phyloP scores from a whole-genome alignment of 2,329 filamentous ascomycete species.

The Aspergillus pseudoviridinutans region DNA sequence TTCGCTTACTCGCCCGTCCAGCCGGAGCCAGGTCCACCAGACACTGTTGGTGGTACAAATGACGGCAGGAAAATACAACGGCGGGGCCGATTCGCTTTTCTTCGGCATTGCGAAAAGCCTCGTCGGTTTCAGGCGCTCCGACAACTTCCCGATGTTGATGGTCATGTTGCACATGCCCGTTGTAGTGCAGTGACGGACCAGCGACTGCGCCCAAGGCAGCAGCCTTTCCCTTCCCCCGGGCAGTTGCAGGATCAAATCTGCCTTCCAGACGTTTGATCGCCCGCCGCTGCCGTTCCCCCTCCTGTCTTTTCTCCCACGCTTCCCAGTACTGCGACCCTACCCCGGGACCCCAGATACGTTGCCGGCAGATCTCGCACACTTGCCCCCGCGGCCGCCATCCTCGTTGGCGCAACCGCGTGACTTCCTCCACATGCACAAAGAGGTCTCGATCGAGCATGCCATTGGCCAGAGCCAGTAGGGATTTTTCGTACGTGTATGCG shows the following conservation, averaged over 20 bases:
- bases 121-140: background rate
- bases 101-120: conserved; percentile 2
- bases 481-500: conserved; percentile 92
- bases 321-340: conserved; percentile 73
- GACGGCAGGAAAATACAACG: conserved; percentile 47
- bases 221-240: conserved; percentile 39
- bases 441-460: conserved; percentile 82
- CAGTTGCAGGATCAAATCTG: conserved; percentile 23
- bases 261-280: conserved; percentile 27
- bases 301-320: conserved; percentile 66
- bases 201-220: conserved; percentile 19
- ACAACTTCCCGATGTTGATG: background rate
- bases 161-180: conserved; percentile 12
- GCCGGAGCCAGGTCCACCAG: conserved; percentile 28
- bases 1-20: conserved; percentile 7
- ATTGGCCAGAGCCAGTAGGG: conserved; percentile 79
- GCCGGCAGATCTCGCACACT: conserved; percentile 80
- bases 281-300: conserved; percentile 28
- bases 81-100: conserved; percentile 23
- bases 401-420: conserved; percentile 69
- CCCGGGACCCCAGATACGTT: conserved; percentile 83
- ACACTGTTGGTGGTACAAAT: conserved; percentile 47
- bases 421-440: conserved; percentile 75
- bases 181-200: conserved; percentile 14
- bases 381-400: conserved; percentile 88